These are phyloP conservation scores for Tuber microsphaerosporum DNA, from an alignment of 495 filamentous ascomycete genomes.

Conservation along the genomic window DNA sequence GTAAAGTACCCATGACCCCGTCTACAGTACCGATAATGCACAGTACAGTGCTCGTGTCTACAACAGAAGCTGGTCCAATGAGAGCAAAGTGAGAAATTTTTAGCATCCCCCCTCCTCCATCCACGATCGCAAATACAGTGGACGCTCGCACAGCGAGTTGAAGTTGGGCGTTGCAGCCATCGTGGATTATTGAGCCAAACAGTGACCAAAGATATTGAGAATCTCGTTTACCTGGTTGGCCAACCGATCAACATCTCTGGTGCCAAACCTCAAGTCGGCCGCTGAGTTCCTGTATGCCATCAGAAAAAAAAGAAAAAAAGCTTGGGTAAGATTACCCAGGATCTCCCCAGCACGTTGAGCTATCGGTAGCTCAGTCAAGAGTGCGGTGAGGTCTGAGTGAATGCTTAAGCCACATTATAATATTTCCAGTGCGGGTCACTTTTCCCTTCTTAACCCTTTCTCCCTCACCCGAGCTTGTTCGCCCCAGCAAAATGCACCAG, in stretches of 20 bases:
- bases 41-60: neutral
- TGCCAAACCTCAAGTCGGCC: neutral
- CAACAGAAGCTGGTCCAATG: neutral
- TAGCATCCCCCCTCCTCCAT: neutral
- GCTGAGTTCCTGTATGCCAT: neutral
- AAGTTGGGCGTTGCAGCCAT: neutral
- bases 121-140: neutral
- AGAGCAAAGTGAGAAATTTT: neutral
- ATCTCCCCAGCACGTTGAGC: neutral
- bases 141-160: neutral
- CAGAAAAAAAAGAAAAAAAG: neutral
- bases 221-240: neutral
- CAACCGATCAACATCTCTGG: neutral
- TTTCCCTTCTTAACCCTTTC: neutral
- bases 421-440: neutral
- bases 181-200: neutral
- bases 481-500: neutral
- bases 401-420: neutral
- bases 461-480: neutral
- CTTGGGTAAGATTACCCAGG: neutral
- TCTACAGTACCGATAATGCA: neutral
- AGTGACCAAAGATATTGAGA: neutral
- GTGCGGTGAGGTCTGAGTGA: neutral
- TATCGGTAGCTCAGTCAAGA: neutral
- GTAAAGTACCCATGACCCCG: neutral